Base-by-base conservation (phyloP, 305 asterid species). In the Fraxinus floribunda region DNA sequence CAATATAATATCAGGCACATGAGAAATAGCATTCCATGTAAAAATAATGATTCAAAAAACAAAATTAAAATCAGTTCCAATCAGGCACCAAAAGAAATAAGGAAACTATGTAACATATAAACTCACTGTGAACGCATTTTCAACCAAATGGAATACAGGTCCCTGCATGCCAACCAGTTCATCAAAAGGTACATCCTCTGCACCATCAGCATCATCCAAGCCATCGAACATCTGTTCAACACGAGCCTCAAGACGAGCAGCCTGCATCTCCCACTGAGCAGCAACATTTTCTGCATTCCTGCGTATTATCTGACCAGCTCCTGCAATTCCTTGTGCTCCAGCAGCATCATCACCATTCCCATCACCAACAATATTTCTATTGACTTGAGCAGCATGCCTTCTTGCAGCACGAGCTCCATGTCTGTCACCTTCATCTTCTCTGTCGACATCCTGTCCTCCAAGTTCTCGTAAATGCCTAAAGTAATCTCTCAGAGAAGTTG, bases 161-260 rank as follows among this genome's bases (percentile, higher is more conserved):
- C 99, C 99, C 92, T 94, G 99, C 99, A 96, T 96, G 88, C 99
- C 99, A 82, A 96, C 99, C 86, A 96, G 91, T 88, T 96, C 99
- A 85, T 94, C 99, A 76, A 96, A 96, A 49, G 99, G 98, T 26
- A 97, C 99, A 85, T 97, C 99, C 90, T 97, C 99, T 6, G 98
- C 99, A 81, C 99, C 99, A 90, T 96, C 98, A 78, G 95, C 99
- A 88, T 97, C 99, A 89, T 97, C 98, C 88, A 97, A 76, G 71
- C 98, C 99, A 91, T 97, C 99, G 90, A 97, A 97, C 96, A 97
- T 97, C 89, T 94, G 99, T 79, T 97, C 99, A 74, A 94, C 98
- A 87, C 95, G 98, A 73, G 99, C 98, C 86, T 97, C 98, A 77
- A 93, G 94, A 74, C 98, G 95, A 80, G 98, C 99, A 62, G 99